A percentile compares a stretch with the other conserved stretches of the same genome.
Conservation (phyloP, 768 basidiomycete species). For the Leccinum ochraceum region DNA sequence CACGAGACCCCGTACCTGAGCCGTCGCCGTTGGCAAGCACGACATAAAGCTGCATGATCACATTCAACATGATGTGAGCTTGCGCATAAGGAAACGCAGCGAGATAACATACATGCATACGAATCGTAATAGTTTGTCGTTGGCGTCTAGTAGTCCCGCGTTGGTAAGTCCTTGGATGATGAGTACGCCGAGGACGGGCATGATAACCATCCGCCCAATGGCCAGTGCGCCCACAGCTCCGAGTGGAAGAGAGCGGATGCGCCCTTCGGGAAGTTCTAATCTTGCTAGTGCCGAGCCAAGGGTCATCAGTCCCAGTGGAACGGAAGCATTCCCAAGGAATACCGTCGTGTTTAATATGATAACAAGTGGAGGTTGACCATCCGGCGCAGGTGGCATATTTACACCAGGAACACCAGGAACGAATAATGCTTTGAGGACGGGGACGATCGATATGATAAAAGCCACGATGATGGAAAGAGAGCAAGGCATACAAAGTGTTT, state of each 20-base stretch:
- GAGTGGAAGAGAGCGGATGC: conserved; percentile 47
- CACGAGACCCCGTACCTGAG: conserved; percentile 42
- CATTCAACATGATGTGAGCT: background rate
- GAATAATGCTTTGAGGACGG: conserved; percentile 62
- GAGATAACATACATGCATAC: conserved; percentile 60
- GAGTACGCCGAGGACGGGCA: conserved; percentile 61
- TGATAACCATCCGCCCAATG: conserved; percentile 52
- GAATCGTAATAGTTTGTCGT: conserved; percentile 62
- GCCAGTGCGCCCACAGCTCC: conserved; percentile 58
- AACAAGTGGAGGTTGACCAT: conserved; percentile 66
- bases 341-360: conserved; percentile 56
- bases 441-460: conserved; percentile 57
- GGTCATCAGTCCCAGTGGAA: conserved; percentile 62
- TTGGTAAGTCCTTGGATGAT: conserved; percentile 53
- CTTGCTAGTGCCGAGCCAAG: conserved; percentile 65
- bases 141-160: conserved; percentile 45
- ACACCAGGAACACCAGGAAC: conserved; percentile 43
- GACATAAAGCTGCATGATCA: conserved; percentile 48
- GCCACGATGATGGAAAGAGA: conserved; percentile 55
- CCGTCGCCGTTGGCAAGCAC: conserved; percentile 61
- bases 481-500: conserved; percentile 45
- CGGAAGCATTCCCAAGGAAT: conserved; percentile 63
- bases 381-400: conserved; percentile 53
- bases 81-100: background rate
- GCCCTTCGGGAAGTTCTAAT: conserved; percentile 48